Base-by-base conservation (phyloP, 2,329 filamentous ascomycete genomes). In the Geosmithia flava region DNA sequence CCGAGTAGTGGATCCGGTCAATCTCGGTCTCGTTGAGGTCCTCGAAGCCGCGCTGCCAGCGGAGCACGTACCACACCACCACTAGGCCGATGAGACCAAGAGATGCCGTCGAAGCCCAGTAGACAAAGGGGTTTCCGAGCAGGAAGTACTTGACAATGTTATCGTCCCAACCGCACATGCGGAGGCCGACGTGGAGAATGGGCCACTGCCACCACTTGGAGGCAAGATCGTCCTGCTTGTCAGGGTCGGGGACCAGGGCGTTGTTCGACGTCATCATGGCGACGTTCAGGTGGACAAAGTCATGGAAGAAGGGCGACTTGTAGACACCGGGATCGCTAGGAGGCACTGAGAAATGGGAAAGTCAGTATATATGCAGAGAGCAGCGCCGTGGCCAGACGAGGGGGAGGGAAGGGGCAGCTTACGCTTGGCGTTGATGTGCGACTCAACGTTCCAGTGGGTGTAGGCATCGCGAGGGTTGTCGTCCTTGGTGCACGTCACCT, bases 231-330 rank as follows among this genome's bases (percentile, higher is more conserved):
- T 98, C 93, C 66, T 98, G 93, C 78, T 98, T 98, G 66, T 98
- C 93, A 4, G 93, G 91, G 60, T 98, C 93, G 3, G 93, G 93
- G 19, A 98, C 88, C 44, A 98, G 80, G 20, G 93, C 93, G 62
- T 98, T 98, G 76, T 98, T 98, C 40, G 93, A 97, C 3, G 93
- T 98, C 91, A 97, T 96, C 93, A 98, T 98, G 53, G 93, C 93
- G 52, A 98, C 93, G 63, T 98, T 98, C 52, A 97, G 73, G 65
- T 98, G 93, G 53, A 98, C 83, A 60, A 98, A 98, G 67, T 98
- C 93, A 62, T 95, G 90, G 61, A 95, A 75, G 76, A 98, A 98
- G 2, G 94, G 93, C 37, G 91, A 97, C 70, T 87, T 95, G 74
- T 96, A 98, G 49, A 87, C 83, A 58, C 85, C 87, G 48, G 93